Evolutionary conservation across 257 asterid genomes (phyloP).

Genomic region (Rehmannia glutinosa): DNA sequence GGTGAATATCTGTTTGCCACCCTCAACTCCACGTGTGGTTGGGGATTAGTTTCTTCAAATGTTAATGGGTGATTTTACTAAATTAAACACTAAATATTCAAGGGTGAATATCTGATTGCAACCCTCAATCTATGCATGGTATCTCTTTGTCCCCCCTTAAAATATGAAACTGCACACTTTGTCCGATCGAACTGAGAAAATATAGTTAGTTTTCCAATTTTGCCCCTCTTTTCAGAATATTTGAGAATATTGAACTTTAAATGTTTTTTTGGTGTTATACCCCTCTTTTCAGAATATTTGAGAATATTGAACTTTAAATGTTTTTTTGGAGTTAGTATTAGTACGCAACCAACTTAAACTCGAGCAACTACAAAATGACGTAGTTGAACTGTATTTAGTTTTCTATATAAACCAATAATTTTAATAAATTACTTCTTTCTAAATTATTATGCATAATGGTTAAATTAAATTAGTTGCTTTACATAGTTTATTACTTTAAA

Average conservation of each 20-base stretch:
- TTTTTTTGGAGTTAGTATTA: too few relatives aligned
- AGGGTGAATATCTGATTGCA: not conserved
- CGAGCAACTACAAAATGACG: too few relatives aligned
- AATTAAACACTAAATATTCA: not conserved
- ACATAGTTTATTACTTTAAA: too few relatives aligned
- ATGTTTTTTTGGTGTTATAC: too few relatives aligned
- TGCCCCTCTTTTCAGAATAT: not conserved
- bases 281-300: not conserved
- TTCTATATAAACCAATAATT: not conserved
- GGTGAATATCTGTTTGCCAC: not conserved
- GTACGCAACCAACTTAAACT: too few relatives aligned
- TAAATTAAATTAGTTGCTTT: too few relatives aligned
- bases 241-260: not conserved
- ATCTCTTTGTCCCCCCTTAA: too few relatives aligned
- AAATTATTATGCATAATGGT: too few relatives aligned
- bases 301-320: not conserved
- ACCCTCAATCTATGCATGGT: not conserved
- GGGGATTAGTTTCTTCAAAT: not conserved
- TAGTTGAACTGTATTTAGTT: not conserved
- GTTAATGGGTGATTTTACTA: not conserved
- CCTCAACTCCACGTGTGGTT: not conserved
- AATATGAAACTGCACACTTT: not conserved
- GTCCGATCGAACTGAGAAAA: not conserved
- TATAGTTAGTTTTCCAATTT: not conserved
- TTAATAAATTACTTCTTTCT: not conserved